Evolutionary conservation across 78 protist species (phyloP), one percentile per base, ranked within the genome.

Genomic region (Pelomyxa schiedti): DNA sequence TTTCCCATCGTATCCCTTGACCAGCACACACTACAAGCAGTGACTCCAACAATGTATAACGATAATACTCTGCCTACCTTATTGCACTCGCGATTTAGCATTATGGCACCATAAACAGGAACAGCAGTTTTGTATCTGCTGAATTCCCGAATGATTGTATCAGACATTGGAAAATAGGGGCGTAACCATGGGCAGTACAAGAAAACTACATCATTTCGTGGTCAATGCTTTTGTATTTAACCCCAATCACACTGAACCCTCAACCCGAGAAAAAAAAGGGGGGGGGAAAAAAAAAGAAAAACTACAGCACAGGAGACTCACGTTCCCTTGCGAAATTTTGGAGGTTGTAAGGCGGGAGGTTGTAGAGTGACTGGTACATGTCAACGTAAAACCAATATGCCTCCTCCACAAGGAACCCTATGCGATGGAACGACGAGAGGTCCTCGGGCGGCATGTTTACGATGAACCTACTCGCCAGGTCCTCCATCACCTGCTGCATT

Each of bases 351-450:
- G n/a, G n/a, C n/a, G n/a, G n/a, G n/a, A n/a, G n/a, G n/a, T n/a
- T n/a, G n/a, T n/a, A n/a, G n/a, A n/a, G n/a, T n/a, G n/a, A n/a
- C 58, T 47, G 58, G 58, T 47, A 47, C 29, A 67, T 26, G 70
- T 67, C 58, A 16, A 16, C 16, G 58, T 47, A 47, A 16, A 47
- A 47, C 58, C 58, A 47, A 16, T 47, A 16, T 16, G 58, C 58
- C 58, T 47, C 58, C 58, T 47, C 58, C 58, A 47, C 58, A 16
- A 47, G 58, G 58, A 47, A 47, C 58, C 16, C 29, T 16, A 47
- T 16, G 58, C 58, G 58, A 16, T 47, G 29, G 29, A 16, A 24
- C 58, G 58, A 24, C 29, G 16, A 16, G 16, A 47, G 16, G 29
- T 47, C 58, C 58, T 47, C 58, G 29, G 16, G 58, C 58, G 58